Conservation (phyloP, 2,329 filamentous ascomycete species). For the Stylonectria norvegica region DNA sequence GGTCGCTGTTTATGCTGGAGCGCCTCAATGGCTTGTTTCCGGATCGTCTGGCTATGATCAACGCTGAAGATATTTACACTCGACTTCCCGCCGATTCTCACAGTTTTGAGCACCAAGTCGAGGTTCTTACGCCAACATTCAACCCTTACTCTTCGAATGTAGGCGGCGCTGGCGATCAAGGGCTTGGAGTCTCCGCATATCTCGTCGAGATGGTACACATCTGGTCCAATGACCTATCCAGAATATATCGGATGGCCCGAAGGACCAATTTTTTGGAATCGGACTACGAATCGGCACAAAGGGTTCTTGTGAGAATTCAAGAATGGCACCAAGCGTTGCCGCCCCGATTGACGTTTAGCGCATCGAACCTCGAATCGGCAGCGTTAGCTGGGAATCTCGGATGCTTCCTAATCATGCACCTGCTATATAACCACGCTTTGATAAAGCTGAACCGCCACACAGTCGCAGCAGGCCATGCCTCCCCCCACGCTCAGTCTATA, state of each 20-base stretch:
- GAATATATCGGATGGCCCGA: conserved; percentile 45
- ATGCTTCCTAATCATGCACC: conserved; percentile 61
- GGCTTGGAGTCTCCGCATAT: conserved; percentile 54
- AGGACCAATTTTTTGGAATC: conserved; percentile 25
- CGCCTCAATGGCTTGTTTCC: conserved; percentile 60
- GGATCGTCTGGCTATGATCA: conserved; percentile 52
- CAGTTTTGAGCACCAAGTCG: conserved; percentile 58
- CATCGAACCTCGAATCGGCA: conserved; percentile 55
- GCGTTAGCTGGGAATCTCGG: conserved; percentile 52
- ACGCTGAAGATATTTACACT: conserved; percentile 63
- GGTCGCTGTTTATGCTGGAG: conserved; percentile 68
- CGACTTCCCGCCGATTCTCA: conserved; percentile 61
- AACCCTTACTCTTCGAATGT: conserved; percentile 41
- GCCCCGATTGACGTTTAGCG: conserved; percentile 49
- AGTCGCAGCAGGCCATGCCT: conserved; percentile 37
- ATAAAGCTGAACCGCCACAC: conserved; percentile 64
- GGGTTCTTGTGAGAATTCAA: conserved; percentile 49
- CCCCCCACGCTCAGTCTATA: conserved; percentile 38
- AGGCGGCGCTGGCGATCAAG: conserved; percentile 20
- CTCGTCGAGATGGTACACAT: conserved; percentile 61
- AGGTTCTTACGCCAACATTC: conserved; percentile 58
- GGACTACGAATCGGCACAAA: conserved; percentile 38
- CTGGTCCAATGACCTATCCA: conserved; percentile 61
- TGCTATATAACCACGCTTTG: conserved; percentile 62
- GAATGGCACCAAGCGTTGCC: conserved; percentile 60